phyloP scores from a whole-genome alignment of 768 basidiomycete genomes.

The Macrolepiota albuminosa region DNA sequence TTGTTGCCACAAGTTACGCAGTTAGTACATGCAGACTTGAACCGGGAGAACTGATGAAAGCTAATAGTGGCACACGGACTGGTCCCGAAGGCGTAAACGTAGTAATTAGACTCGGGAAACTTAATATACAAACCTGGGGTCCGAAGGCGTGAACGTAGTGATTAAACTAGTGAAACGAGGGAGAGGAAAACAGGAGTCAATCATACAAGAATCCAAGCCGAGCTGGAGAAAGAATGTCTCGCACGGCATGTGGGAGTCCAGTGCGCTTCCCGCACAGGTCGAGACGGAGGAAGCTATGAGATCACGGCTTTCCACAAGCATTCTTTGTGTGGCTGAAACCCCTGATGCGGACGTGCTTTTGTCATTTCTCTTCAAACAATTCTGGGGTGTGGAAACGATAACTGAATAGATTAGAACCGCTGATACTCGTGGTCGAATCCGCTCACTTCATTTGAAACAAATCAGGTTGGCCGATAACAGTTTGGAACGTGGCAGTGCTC shows the following conservation, averaged over 20 bases:
- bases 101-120: too few relatives aligned
- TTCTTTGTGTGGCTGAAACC: conserved; percentile 50
- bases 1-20: too few relatives aligned
- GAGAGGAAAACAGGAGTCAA: conserved; percentile 38
- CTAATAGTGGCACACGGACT: too few relatives aligned
- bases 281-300: conserved; percentile 34
- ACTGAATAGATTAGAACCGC: not conserved
- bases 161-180: too few relatives aligned
- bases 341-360: conserved; percentile 58
- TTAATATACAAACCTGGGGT: too few relatives aligned
- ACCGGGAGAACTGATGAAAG: too few relatives aligned
- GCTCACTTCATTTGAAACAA: not conserved
- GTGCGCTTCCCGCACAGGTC: conserved; percentile 49
- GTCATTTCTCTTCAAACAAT: conserved; percentile 41
- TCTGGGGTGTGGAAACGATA: conserved; percentile 43
- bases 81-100: too few relatives aligned
- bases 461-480: conserved; percentile 8
- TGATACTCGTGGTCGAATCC: too few relatives aligned
- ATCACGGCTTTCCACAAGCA: conserved; percentile 22
- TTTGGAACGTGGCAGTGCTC: conserved; percentile 1
- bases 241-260: conserved; percentile 41
- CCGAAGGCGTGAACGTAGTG: too few relatives aligned
- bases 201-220: conserved; percentile 56
- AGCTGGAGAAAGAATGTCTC: conserved; percentile 34
- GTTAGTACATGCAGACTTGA: too few relatives aligned